Base-by-base conservation (phyloP, 306 rosid genomes). In the Corylus heterophylla region DNA sequence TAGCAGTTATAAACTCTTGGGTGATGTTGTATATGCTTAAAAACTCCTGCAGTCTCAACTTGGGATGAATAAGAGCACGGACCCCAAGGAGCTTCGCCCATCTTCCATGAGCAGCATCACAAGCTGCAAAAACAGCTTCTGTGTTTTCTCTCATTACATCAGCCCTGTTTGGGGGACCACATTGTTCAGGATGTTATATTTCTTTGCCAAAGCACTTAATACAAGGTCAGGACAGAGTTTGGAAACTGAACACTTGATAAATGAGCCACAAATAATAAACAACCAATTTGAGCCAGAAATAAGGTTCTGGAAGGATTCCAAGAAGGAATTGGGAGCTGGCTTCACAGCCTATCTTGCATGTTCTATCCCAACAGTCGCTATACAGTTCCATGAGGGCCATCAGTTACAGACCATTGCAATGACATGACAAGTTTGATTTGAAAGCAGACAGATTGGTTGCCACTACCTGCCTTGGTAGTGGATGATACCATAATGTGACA, bases 61-160 rank as follows among this genome's bases (percentile, higher is more conserved):
- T 96, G 16, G 99, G 99, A 89, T 96, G 99, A 71, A 96, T 93
- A 69, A 87, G 80, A 81, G 93, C 94, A 81, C 99, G 98, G 75
- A 96, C 99, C 70, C 99, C 99, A 69, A 96, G 97, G 79, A 96
- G 92, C 85, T 96, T 96, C 1, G 99, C 99, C 99, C 99, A 96
- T 89, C 99, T 90, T 85, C 99, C 99, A 82, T 96, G 99, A 80
- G 99, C 98, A 86, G 97, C 97, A 90, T 96, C 99, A 80, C 98
- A 96, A 66, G 99, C 99, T 76, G 99, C 99, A 89, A 96, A 92
- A 84, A 96, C 96, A 69, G 99, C 99, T 96, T 93, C 99, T 86
- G 99, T 92, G 87, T 96, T 96, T 90, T 96, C 99, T 84, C 99
- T 94, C 94, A 91, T 84, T 82, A 93, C 98, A 84, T 96, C 99